Evolutionary conservation across 768 basidiomycete species (phyloP).

Genomic region (Tylopilus balloui): DNA sequence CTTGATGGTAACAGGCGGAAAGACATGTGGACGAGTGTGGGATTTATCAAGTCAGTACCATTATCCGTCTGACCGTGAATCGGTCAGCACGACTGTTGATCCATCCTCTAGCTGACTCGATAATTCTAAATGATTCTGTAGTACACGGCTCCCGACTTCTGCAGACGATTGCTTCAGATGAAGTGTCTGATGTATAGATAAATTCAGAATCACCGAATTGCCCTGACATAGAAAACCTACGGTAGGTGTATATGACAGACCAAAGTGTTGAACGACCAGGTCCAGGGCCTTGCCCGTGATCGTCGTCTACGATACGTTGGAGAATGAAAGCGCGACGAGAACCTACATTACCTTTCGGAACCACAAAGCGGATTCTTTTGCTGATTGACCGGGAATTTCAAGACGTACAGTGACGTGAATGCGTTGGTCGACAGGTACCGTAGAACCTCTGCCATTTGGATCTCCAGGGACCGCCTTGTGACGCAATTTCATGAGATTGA

Average conservation of each 20-base stretch:
- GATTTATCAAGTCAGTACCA: not conserved
- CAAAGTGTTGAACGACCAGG: slow-evolving; percentile 34
- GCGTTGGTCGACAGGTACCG: slow-evolving; percentile 50
- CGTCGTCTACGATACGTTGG: slow-evolving; percentile 39
- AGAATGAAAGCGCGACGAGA: not conserved
- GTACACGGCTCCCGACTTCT: slow-evolving; percentile 24
- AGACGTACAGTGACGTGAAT: slow-evolving; percentile 49
- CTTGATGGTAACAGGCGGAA: not conserved
- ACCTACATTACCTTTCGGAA: slow-evolving; percentile 53
- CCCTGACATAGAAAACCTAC: slow-evolving; percentile 10
- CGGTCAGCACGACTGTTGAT: slow-evolving; percentile 24
- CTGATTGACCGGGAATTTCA: slow-evolving; percentile 24
- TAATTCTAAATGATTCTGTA: slow-evolving; percentile 49
- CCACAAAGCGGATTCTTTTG: slow-evolving; percentile 55
- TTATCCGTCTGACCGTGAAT: not conserved
- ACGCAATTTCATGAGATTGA: slow-evolving; percentile 72
- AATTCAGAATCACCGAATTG: not conserved
- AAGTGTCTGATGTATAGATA: slow-evolving; percentile 40
- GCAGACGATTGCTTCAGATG: slow-evolving; percentile 32
- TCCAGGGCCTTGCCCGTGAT: slow-evolving; percentile 63
- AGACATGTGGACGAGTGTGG: not conserved
- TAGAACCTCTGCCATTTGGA: slow-evolving; percentile 46
- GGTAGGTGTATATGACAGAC: slow-evolving; percentile 3
- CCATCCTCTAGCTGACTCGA: slow-evolving; percentile 54
- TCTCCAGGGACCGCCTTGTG: slow-evolving; percentile 64